A percentile compares a stretch with the other conserved stretches of the same genome.
These are phyloP conservation scores for Tetrahymena borealis DNA, from an alignment of 73 alveolate species.

Conservation along the genomic window DNA sequence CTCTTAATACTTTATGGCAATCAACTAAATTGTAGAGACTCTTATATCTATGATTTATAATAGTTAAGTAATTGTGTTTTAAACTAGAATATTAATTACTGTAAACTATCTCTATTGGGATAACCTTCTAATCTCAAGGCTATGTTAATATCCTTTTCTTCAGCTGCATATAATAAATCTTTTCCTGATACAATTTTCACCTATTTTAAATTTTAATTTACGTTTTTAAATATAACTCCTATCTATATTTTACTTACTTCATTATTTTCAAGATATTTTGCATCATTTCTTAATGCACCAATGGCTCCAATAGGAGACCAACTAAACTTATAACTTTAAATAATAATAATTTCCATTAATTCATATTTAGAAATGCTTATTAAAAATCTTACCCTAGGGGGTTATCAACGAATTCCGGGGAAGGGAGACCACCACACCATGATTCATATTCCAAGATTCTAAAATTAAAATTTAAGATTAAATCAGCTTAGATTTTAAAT, in stretches of 20 bases:
- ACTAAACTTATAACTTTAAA: slow-evolving; percentile 54
- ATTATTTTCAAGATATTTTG: slow-evolving; percentile 56
- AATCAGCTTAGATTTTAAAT: background rate
- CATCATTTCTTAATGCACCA: slow-evolving; percentile 58
- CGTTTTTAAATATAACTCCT: background rate
- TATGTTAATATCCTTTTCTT: slow-evolving; percentile 49
- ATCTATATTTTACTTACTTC: background rate
- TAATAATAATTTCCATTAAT: background rate
- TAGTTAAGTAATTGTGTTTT: background rate
- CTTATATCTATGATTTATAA: slow-evolving; percentile 22
- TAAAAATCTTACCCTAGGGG: slow-evolving; percentile 65
- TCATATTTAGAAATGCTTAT: background rate
- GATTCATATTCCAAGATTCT: slow-evolving; percentile 65
- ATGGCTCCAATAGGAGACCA: slow-evolving; percentile 85
- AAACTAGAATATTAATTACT: background rate
- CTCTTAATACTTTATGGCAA: slow-evolving; percentile 65
- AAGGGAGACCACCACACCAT: slow-evolving; percentile 87
- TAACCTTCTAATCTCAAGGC: slow-evolving; percentile 71
- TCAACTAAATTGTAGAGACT: slow-evolving; percentile 52
- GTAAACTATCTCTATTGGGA: slow-evolving; percentile 72
- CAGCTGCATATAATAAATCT: slow-evolving; percentile 48
- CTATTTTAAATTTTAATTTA: slow-evolving; percentile 11
- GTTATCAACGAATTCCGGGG: slow-evolving; percentile 72
- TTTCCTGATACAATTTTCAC: slow-evolving; percentile 34
- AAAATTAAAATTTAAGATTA: background rate